phyloP scores from a whole-genome alignment of 163 green algal species.

The Scenedesmus sp. region DNA sequence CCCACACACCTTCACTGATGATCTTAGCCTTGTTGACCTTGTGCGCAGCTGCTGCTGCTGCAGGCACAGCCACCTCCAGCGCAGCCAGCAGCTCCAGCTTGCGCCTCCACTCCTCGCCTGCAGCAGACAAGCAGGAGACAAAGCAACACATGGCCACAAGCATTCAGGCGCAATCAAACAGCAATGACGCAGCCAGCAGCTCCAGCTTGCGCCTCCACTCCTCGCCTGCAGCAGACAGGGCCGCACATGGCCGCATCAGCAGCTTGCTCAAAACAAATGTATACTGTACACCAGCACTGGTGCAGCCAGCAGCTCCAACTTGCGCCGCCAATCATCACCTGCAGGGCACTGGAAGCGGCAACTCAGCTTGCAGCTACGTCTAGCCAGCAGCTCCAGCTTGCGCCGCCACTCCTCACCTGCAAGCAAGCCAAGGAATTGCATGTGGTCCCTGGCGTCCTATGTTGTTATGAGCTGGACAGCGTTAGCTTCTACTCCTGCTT shows the following conservation, averaged over 20 bases:
- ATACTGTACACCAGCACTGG: too few relatives aligned
- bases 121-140: background rate
- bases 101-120: background rate
- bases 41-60: slow-evolving; percentile 28
- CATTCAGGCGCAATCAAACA: background rate
- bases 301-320: slow-evolving; percentile 21
- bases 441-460: too few relatives aligned
- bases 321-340: background rate
- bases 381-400: slow-evolving; percentile 28
- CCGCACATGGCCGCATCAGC: background rate
- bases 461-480: too few relatives aligned
- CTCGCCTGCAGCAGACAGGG: background rate
- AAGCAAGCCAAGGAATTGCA: background rate
- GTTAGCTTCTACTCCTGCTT: too few relatives aligned
- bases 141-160: background rate
- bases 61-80: slow-evolving; percentile 38
- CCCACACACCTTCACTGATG: background rate
- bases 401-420: slow-evolving; percentile 20
- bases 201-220: slow-evolving; percentile 21
- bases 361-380: too few relatives aligned
- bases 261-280: background rate
- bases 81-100: slow-evolving; percentile 37
- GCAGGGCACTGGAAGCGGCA: too few relatives aligned
- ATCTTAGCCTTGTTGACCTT: background rate
- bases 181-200: background rate